phyloP scores from a whole-genome alignment of 768 basidiomycete species.

The Xanthoconium purpureum region DNA sequence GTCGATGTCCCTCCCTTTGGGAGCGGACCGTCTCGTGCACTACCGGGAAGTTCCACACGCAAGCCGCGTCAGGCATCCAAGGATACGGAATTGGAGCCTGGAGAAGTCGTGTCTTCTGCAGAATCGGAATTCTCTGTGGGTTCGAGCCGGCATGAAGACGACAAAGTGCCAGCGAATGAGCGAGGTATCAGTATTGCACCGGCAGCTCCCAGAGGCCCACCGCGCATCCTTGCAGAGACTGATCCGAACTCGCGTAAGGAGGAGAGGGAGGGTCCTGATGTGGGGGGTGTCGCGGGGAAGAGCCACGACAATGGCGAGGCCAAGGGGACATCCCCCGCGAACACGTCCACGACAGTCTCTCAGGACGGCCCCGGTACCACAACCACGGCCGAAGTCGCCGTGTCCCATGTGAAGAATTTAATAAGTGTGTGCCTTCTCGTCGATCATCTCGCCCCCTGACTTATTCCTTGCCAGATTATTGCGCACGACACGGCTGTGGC shows the following conservation, averaged over 20 bases:
- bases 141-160: conserved; percentile 23
- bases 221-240: neutral
- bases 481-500: conserved; percentile 11
- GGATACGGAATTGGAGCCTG: conserved; percentile 22
- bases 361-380: neutral
- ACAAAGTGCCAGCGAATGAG: neutral
- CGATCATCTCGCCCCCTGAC: neutral
- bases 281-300: neutral
- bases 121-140: conserved; percentile 25
- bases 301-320: conserved; percentile 9
- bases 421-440: conserved; percentile 6
- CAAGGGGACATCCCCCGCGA: conserved; percentile 3
- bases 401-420: conserved; percentile 16
- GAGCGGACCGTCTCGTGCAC: conserved; percentile 4
- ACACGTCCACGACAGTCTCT: neutral
- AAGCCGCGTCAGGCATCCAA: neutral
- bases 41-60: neutral
- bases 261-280: neutral
- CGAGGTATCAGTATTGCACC: conserved; percentile 7
- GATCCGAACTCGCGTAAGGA: neutral
- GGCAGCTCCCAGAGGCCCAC: neutral
- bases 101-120: conserved; percentile 24
- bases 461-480: conserved; percentile 17
- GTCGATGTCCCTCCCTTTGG: neutral
- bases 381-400: neutral